Evolutionary conservation across 1,284 basidiomycete genomes (phyloP), one percentile per base, ranked within the genome.

Genomic region (Heliocybe sulcata): DNA sequence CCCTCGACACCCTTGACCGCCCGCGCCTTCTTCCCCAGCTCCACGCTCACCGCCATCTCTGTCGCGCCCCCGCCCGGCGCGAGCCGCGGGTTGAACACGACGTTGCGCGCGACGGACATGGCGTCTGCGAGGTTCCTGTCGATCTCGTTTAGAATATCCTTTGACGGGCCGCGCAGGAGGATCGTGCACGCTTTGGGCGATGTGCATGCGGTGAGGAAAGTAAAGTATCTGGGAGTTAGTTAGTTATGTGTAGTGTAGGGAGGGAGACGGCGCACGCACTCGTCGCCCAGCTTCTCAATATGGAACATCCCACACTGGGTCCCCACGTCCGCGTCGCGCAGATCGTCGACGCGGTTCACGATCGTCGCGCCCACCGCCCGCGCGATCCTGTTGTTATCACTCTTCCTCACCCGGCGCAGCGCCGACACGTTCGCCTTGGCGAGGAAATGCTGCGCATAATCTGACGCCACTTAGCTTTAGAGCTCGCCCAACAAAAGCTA

Each of bases 171-270:
- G 45, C 96, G 93, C n/a, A 99, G 87, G 53, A 99, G 82, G 71
- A 99, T 95, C 9, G 96, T 98, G 80, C 96, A 99, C 1, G 97
- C 96, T 74, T 98, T 98, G 27, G 96, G 96, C n/a, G 82, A 79
- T 49, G 77, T 77, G 77, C 97, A 99, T 68, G 94, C 84, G 35
- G 92, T 93, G 55, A 98, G 79, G 85, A 98, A 98, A 45, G 95
- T 91, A 69, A 98, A 99, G 78, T 98, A 97, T 67, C 90, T 92
- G 60, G 47, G 16, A 49, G 38, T 23, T 33, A 45, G 29, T 31
- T 31, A 31, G 4, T 4, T 31, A 31, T 31, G n/a, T n/a, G n/a
- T 31, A 31, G n/a, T 33, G 12, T 29, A 27, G 25, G 20, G 42
- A 55, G 29, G 35, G 50, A 51, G 27, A 27, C 58, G 53, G 52